Evolutionary conservation across 192 early-diverging fungal genomes (phyloP).

Genomic region (Coemansia sp.): DNA sequence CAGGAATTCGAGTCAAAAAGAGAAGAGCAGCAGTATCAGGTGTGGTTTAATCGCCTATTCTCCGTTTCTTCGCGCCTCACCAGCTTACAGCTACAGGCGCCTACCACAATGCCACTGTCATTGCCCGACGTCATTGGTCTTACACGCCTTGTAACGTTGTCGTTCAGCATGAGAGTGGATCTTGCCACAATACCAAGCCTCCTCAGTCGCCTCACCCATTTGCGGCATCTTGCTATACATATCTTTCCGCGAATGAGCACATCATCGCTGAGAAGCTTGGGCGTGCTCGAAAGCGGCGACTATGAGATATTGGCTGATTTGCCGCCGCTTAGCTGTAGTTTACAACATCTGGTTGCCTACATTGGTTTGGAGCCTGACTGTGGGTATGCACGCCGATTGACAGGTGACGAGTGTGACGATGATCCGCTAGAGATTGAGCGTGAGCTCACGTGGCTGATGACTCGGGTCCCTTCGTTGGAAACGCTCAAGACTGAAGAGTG

Average conservation of each 20-base stretch:
- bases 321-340: constrained; percentile 32
- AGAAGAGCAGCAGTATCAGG: constrained; percentile 25
- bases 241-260: constrained; percentile 24
- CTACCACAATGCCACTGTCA: constrained; percentile 12
- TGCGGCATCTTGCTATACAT: constrained; percentile 31
- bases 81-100: constrained; percentile 35
- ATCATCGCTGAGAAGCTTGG: constrained; percentile 16
- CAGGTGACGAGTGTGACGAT: neutral
- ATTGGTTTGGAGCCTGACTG: constrained; percentile 14
- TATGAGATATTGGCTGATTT: constrained; percentile 18
- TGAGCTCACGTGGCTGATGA: constrained; percentile 38
- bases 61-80: constrained; percentile 27
- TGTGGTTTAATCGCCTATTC: constrained; percentile 44
- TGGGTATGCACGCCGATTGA: neutral
- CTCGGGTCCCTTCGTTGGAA: constrained; percentile 31
- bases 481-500: constrained; percentile 29
- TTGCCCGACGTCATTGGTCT: constrained; percentile 46
- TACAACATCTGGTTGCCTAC: constrained; percentile 28
- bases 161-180: constrained; percentile 44
- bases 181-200: constrained; percentile 33
- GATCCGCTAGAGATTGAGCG: constrained; percentile 26
- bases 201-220: constrained; percentile 23
- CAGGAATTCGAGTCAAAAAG: neutral
- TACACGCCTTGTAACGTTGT: constrained; percentile 19
- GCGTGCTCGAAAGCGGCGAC: constrained; percentile 17